Evolutionary conservation across 2,329 filamentous ascomycete species (phyloP).

Genomic region (Penicillium psychrosexuale): DNA sequence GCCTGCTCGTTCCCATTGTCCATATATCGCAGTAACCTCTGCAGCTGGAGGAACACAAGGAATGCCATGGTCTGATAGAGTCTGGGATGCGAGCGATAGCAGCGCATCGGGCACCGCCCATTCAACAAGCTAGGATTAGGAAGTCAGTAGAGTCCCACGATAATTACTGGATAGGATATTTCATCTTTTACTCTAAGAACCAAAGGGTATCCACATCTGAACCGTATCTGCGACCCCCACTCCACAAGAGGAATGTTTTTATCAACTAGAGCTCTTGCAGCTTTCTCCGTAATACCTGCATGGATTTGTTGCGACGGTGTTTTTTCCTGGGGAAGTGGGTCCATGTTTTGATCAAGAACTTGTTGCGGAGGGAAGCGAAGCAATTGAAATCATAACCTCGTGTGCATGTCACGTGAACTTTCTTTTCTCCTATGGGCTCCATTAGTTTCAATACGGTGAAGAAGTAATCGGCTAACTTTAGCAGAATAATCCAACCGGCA

Average conservation of each 20-base stretch:
- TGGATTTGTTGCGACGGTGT: background rate
- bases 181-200: constrained; percentile 3
- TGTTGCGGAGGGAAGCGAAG: no score
- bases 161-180: background rate
- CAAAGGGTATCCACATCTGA: constrained; percentile 1
- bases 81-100: constrained; percentile 6
- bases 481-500: no score
- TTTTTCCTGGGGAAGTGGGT: background rate
- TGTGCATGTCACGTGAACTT: no score
- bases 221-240: constrained; percentile 11
- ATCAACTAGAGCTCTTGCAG: constrained; percentile 6
- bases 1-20: constrained; percentile 12
- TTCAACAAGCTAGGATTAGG: constrained; percentile 5
- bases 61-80: constrained; percentile 1
- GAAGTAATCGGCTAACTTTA: no score
- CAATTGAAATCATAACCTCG: no score
- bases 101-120: constrained; percentile 13
- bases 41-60: background rate
- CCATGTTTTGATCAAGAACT: background rate
- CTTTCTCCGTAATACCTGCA: background rate
- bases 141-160: background rate
- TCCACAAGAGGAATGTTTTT: constrained; percentile 8
- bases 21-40: background rate
- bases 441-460: no score
- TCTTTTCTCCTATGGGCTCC: no score